A percentile compares a stretch with the other conserved stretches of the same genome.
Conservation (phyloP, 2,329 filamentous ascomycete species). For the Trichophyton schoenleinii region DNA sequence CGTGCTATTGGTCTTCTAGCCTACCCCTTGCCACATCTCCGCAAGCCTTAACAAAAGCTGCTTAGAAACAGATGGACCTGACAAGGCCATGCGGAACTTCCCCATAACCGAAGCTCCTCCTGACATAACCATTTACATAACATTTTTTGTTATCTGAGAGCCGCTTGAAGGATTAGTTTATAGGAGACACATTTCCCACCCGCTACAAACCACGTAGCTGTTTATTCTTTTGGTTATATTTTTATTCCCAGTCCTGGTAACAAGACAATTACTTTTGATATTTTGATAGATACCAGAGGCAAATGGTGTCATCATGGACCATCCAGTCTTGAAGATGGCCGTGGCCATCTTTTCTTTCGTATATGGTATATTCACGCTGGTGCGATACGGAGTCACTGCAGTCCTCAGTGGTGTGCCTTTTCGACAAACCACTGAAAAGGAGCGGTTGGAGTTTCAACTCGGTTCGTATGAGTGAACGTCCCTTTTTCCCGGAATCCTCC, state of each 20-base stretch:
- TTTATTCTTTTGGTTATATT: neutral
- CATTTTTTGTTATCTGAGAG: no score
- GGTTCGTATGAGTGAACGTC: slow-evolving; percentile 20
- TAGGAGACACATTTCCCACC: no score
- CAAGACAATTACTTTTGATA: neutral
- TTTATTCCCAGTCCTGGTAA: neutral
- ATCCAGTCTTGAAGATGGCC: slow-evolving; percentile 14
- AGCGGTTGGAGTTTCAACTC: slow-evolving; percentile 29
- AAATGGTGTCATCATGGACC: neutral
- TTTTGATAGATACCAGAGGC: neutral
- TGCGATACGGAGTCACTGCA: slow-evolving; percentile 22
- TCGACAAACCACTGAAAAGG: slow-evolving; percentile 26
- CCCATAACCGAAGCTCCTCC: neutral
- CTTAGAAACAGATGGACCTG: neutral
- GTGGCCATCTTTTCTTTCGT: slow-evolving; percentile 14
- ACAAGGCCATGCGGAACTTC: neutral
- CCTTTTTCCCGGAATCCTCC: neutral
- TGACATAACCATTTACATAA: no score
- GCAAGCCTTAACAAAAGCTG: neutral
- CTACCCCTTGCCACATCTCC: neutral
- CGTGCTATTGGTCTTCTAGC: neutral
- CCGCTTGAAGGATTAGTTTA: no score
- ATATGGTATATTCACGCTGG: slow-evolving; percentile 28
- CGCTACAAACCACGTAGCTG: no score
- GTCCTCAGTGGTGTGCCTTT: slow-evolving; percentile 27